Percentiles rank a stretch among this genome's conserved stretches.
These are phyloP conservation scores for Penicillium sp. DNA, from an alignment of 2,329 filamentous ascomycete species.

Conservation along the genomic window DNA sequence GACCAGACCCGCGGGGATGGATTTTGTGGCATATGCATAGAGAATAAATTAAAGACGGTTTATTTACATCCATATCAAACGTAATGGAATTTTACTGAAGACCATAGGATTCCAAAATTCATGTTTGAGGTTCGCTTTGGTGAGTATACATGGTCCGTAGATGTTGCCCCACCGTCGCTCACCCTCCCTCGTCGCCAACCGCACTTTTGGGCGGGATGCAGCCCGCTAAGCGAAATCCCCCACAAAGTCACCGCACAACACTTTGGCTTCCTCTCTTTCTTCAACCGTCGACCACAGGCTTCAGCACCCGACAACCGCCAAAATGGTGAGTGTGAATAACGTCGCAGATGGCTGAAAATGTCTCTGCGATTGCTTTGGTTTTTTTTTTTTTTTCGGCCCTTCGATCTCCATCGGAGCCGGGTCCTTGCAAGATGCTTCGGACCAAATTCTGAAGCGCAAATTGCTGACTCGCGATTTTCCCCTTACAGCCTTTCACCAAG, in stretches of 20 bases:
- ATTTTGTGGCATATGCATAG: too few relatives aligned
- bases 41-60: background rate
- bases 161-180: too few relatives aligned
- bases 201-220: conserved; percentile 38
- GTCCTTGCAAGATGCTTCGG: conserved; percentile 99
- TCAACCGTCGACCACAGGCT: conserved; percentile 41
- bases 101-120: too few relatives aligned
- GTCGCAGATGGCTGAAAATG: conserved; percentile 30
- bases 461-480: conserved; percentile 90
- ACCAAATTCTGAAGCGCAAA: conserved; percentile 91
- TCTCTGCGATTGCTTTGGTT: conserved; percentile 18
- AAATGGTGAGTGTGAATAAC: conserved; percentile 49
- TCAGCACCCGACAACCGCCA: conserved; percentile 44
- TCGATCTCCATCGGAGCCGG: conserved; percentile 47
- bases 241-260: conserved; percentile 46
- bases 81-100: too few relatives aligned
- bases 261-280: conserved; percentile 34
- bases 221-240: conserved; percentile 48
- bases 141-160: too few relatives aligned
- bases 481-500: conserved; percentile 82
- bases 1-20: background rate
- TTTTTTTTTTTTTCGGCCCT: conserved; percentile 18
- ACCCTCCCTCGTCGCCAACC: conserved; percentile 46
- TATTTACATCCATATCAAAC: too few relatives aligned
- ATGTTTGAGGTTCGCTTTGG: too few relatives aligned